Percentiles rank a stretch among this genome's conserved stretches.
phyloP scores from a whole-genome alignment of 1,284 basidiomycete genomes.

The Cystobasidiaceae sp. region DNA sequence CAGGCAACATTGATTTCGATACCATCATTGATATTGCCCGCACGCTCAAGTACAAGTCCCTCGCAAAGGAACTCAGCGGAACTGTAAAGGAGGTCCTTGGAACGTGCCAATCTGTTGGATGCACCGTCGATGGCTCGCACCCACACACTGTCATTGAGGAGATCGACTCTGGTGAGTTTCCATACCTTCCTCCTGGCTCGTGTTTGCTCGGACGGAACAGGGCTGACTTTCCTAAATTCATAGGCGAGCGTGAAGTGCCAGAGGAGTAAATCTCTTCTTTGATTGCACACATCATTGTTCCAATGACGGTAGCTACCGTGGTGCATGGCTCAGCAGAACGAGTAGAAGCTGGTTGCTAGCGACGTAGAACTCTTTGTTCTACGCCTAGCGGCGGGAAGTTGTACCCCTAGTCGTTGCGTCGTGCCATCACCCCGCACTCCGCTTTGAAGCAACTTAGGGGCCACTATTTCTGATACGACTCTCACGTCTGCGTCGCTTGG shows the following conservation, averaged over 20 bases:
- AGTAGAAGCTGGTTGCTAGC: too few relatives aligned
- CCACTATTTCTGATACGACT: too few relatives aligned
- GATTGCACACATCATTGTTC: too few relatives aligned
- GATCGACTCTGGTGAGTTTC: slow-evolving; percentile 83
- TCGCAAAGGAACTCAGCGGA: slow-evolving; percentile 84
- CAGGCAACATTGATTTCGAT: slow-evolving; percentile 89
- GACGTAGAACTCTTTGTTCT: too few relatives aligned
- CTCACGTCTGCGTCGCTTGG: too few relatives aligned
- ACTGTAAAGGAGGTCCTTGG: slow-evolving; percentile 58
- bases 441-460: too few relatives aligned
- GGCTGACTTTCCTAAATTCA: background rate
- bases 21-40: slow-evolving; percentile 94
- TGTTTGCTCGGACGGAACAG: background rate
- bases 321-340: too few relatives aligned
- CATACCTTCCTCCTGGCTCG: too few relatives aligned
- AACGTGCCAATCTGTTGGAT: slow-evolving; percentile 76
- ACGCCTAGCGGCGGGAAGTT: too few relatives aligned
- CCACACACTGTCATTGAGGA: slow-evolving; percentile 94
- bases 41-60: slow-evolving; percentile 92
- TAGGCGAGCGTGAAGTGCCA: slow-evolving; percentile 28
- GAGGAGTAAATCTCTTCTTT: slow-evolving; percentile 30
- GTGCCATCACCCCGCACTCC: too few relatives aligned
- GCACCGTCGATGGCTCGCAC: slow-evolving; percentile 90
- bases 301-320: too few relatives aligned
- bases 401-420: too few relatives aligned